Evolutionary conservation across 441 rosid species (phyloP), one percentile per base, ranked within the genome.

Genomic region (Mallotus japonicus): DNA sequence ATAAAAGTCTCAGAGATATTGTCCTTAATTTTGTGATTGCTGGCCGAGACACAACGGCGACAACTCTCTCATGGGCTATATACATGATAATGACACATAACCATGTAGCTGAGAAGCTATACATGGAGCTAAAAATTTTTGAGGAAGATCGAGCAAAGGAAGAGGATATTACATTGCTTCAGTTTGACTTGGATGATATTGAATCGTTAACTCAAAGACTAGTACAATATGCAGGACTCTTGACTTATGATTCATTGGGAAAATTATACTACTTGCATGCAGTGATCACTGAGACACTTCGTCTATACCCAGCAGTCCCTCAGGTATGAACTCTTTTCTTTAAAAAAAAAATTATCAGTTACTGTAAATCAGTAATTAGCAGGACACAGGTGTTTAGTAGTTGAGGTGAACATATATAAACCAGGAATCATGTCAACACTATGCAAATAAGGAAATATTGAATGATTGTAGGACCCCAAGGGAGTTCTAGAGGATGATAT

Each of bases 1-100:
- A 95, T 72, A 95, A 88, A 79, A 86, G 93, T 74, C 96, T 92
- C 1, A 90, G 98, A 78, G 98, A 95, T 79, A 83, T 92, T 28
- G 91, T 95, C 62, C 90, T 95, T 13, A 92, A 95, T 86, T 95
- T 92, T 78, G 97, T 92, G 40, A 91, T 92, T 1, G 98, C 97
- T 37, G 97, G 99, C 17, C 79, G 99, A 58, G 99, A 95, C 82
- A 95, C 99, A 11, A 92, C 99, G 24, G 97, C 97, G 22, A 87
- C 97, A 72, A 95, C 99, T 81, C 92, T 95, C 49, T 89, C 95
- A 40, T 91, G 99, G 99, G 96, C 92, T 4, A 78, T 90, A 60
- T 91, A 90, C 87, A 87, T 88, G 97, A 76, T 89, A 77, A 86
- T 91, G 92, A 82, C 76, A 54, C 82, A 91, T 75, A 75, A 66